Evolutionary conservation across 139 green algal genomes (phyloP).

Genomic region (Deuterostichococcus epilithicus): DNA sequence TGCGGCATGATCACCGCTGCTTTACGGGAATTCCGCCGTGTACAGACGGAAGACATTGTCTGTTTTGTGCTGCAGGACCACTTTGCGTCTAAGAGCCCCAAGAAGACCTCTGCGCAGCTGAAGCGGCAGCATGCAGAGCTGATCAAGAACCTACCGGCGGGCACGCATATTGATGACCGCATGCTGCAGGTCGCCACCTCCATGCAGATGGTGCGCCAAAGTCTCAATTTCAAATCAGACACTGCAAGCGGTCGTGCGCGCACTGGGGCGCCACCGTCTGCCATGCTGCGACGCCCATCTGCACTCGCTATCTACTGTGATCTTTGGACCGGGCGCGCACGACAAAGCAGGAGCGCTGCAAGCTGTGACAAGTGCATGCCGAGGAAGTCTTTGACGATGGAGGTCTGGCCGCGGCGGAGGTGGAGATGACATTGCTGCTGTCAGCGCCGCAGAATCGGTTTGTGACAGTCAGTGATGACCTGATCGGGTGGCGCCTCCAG

Average conservation of each 20-base stretch:
- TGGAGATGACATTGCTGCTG: no score
- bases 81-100: slow-evolving; percentile 13
- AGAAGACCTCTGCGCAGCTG: slow-evolving; percentile 21
- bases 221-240: background rate
- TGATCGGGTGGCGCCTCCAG: no score
- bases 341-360: no score
- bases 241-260: background rate
- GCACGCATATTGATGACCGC: slow-evolving; percentile 15
- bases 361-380: background rate
- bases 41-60: background rate
- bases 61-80: slow-evolving; percentile 23
- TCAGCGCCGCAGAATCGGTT: no score
- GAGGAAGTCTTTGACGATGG: no score
- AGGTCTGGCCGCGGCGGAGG: no score
- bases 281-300: no score
- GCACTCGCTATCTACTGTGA: no score
- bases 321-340: no score
- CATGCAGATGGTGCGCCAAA: slow-evolving; percentile 46
- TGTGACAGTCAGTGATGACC: no score
- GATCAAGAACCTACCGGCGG: slow-evolving; percentile 14
- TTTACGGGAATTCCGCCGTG: background rate
- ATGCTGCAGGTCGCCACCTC: slow-evolving; percentile 30
- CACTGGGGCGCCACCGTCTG: no score
- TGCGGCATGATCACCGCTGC: background rate
- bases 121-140: slow-evolving; percentile 19